Evolutionary conservation across 371 early-diverging fungal species (phyloP).

Genomic region (Syncephalastrum monosporum): DNA sequence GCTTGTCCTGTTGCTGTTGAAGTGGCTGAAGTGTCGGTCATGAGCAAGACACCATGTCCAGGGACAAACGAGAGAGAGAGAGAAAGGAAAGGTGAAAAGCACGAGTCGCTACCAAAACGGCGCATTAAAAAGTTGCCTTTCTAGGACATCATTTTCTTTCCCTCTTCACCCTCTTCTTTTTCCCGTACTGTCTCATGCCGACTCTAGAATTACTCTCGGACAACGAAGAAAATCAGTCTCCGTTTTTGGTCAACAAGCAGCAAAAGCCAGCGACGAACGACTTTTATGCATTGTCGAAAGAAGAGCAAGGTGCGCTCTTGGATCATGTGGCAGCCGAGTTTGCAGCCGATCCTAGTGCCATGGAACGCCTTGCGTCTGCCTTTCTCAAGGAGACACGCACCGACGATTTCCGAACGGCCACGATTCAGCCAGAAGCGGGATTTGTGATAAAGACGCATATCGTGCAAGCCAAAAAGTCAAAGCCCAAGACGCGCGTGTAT

Average conservation of each 20-base stretch:
- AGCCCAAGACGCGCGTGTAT: constrained; percentile 46
- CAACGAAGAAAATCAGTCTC: background rate
- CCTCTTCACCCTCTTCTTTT: background rate
- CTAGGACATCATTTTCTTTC: no score
- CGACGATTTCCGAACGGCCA: constrained; percentile 23
- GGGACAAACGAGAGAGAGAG: no score
- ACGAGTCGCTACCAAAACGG: no score
- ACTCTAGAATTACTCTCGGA: constrained; percentile 6
- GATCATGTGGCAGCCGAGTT: constrained; percentile 32
- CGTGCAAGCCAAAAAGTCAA: constrained; percentile 15
- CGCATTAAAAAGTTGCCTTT: no score
- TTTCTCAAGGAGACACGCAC: constrained; percentile 14
- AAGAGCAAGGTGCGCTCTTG: constrained; percentile 29
- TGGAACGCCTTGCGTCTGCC: constrained; percentile 22
- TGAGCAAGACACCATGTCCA: no score
- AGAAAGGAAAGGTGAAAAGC: no score
- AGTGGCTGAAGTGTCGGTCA: no score
- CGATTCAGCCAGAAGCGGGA: constrained; percentile 54
- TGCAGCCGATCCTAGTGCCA: constrained; percentile 26
- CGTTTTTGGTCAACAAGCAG: constrained; percentile 11
- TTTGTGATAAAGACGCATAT: constrained; percentile 63
- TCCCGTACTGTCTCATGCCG: background rate
- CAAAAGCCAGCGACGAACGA: constrained; percentile 12
- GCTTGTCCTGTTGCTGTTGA: no score
- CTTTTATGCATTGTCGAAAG: constrained; percentile 23